A percentile compares a stretch with the other conserved stretches of the same genome.
These are phyloP conservation scores for Senecio squalidus DNA, from an alignment of 140 eudicot genomes.

Conservation along the genomic window DNA sequence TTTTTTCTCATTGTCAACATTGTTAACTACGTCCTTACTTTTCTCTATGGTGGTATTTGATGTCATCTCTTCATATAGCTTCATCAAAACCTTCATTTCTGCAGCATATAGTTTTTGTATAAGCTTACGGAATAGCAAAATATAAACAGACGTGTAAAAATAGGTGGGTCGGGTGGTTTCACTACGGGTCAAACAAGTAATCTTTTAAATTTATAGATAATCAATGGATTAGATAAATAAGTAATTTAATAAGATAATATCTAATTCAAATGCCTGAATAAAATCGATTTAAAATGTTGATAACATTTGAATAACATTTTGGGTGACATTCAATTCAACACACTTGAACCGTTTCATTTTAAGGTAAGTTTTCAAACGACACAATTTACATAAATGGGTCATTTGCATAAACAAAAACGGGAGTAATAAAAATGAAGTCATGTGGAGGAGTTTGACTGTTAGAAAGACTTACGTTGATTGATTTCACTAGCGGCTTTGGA, in stretches of 20 bases:
- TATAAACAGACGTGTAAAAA: background rate
- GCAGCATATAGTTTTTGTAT: slow-evolving; percentile 13
- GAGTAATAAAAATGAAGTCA: background rate
- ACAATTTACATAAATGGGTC: background rate
- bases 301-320: background rate
- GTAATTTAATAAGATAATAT: no score
- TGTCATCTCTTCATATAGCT: slow-evolving; percentile 60
- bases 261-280: background rate
- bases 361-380: background rate
- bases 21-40: slow-evolving; percentile 27
- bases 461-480: slow-evolving; percentile 41
- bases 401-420: background rate
- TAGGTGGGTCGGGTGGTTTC: background rate
- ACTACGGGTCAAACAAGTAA: background rate
- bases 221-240: no score
- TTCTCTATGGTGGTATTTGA: slow-evolving; percentile 34
- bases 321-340: background rate
- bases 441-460: background rate
- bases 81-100: slow-evolving; percentile 70
- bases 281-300: background rate
- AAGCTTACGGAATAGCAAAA: background rate
- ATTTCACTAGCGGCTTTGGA: slow-evolving; percentile 75
- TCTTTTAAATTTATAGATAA: no score
- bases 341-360: background rate
- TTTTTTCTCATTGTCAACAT: slow-evolving; percentile 23